Evolutionary conservation across 768 basidiomycete species (phyloP), one percentile per base, ranked within the genome.

Genomic region (Candolleomyces aberdarensis): DNA sequence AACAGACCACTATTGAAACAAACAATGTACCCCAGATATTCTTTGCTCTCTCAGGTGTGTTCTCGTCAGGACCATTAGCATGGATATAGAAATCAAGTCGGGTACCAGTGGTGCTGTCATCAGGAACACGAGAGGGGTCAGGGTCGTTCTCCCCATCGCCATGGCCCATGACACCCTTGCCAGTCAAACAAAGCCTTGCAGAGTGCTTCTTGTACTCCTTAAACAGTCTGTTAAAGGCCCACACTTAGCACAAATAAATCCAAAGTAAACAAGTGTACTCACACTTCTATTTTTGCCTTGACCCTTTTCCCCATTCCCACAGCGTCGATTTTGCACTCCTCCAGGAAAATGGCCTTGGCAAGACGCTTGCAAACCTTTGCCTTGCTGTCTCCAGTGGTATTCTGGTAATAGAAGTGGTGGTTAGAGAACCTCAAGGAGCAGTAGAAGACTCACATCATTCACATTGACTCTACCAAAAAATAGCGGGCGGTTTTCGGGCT

Each of bases 351-450:
- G 14, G 41, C 57, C 8, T 63, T 36, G 5, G 66, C 69, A 20
- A 72, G 67, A 17, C 66, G 48, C 49, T 66, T 65, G 62, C 57
- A 68, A 8, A 68, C 68, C 13, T 26, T 59, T 39, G 57, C 62
- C 52, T 69, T 70, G 2, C 57, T 61, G 19, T 71, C 65, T 1
- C 65, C 69, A 60, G 62, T 67, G n/a, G 67, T 70, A 29, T 69
- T 67, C 71, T 72, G 54, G 41, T 29, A 10, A 26, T 29, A 20
- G 41, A 22, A 8, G 60, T 44, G 39, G 44, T 40, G 39, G n/a
- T 32, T 26, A 50, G n/a, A 40, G 46, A 39, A 6, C 22, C 15
- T 14, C n/a, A 26, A 6, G 20, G 13, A 49, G 11, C 43, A 39
- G 31, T 53, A 11, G 11, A 36, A 61, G n/a, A 64, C 49, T 17